Base-by-base conservation (phyloP, 148 eudicot species). In the Chenopodium formosanum region DNA sequence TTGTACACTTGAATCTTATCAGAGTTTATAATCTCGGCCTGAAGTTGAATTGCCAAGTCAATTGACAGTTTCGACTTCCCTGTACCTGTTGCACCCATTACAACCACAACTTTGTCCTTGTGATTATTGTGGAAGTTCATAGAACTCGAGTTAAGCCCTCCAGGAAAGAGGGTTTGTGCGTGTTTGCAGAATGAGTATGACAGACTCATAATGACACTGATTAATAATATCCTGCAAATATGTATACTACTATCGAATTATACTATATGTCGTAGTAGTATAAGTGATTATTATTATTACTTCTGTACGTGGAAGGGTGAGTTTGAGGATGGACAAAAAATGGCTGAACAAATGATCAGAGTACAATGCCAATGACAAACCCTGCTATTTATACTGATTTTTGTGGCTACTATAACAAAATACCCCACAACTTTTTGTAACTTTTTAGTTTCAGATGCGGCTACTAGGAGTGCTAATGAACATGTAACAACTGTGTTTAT, bases 51-150 rank as follows among this genome's bases (percentile, higher is more conserved):
- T 32, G 98, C 97, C 16, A 95, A 70, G 80, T 95, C 97, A 10
- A 95, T 91, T 1, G 97, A 89, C 37, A 95, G 96, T 76, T 84
- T 90, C 0, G 98, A 95, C 81, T 93, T 95, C 34, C 98, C 98
- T 1, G 98, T 90, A 14, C 98, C 98, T 4, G 97, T 95, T 9
- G 96, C 91, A 10, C 98, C 97, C 93, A 95, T 87, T 5, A 95
- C 97, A 9, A 95, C 83, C 66, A 95, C 92, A 56, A 93, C 92
- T 78, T 93, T 93, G 75, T 93, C 92, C 86, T 90, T 94, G 29
- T 84, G 87, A 17, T 80, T 40, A 40, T 40, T 85, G 52, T 82
- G 86, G 9, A 84, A 83, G 48, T 88, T 76, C 65, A 90, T 79
- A 58, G 93, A 83, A 40, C 84, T 87, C 86, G 89, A 83, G 82